Evolutionary conservation across 371 early-diverging fungal genomes (phyloP).

Genomic region (Mortierella sp.): DNA sequence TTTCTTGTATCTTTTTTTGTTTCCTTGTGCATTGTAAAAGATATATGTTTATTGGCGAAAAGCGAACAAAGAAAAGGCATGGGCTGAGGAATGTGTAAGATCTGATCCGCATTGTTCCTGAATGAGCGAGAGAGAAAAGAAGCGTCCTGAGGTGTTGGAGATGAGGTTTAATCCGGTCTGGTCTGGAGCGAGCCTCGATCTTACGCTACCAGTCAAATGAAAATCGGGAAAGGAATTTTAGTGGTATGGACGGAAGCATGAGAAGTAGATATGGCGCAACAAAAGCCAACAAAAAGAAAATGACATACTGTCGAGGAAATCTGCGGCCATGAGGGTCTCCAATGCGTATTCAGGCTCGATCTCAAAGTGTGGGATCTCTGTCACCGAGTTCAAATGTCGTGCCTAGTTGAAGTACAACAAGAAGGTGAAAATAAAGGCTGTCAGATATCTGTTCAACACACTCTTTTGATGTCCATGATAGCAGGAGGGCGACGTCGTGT

Average conservation of each 20-base stretch:
- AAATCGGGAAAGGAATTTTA: too few relatives aligned
- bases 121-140: not conserved
- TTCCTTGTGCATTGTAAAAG: not conserved
- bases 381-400: constrained; percentile 73
- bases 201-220: not conserved
- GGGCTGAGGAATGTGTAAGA: too few relatives aligned
- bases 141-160: not conserved
- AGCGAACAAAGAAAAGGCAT: not conserved
- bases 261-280: not conserved
- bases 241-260: too few relatives aligned
- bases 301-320: constrained; percentile 86
- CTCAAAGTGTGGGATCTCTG: constrained; percentile 90
- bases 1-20: not conserved
- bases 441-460: not conserved
- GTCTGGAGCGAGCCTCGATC: not conserved
- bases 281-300: not conserved
- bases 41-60: not conserved
- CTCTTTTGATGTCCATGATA: not conserved
- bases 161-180: not conserved
- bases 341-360: constrained; percentile 91
- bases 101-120: too few relatives aligned
- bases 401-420: constrained; percentile 25
- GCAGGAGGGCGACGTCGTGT: not conserved
- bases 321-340: constrained; percentile 96
- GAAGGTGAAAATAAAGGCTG: not conserved